These are phyloP conservation scores for Pseudogymnoascus sp. DNA, from an alignment of 2,329 filamentous ascomycete species.

Conservation along the genomic window DNA sequence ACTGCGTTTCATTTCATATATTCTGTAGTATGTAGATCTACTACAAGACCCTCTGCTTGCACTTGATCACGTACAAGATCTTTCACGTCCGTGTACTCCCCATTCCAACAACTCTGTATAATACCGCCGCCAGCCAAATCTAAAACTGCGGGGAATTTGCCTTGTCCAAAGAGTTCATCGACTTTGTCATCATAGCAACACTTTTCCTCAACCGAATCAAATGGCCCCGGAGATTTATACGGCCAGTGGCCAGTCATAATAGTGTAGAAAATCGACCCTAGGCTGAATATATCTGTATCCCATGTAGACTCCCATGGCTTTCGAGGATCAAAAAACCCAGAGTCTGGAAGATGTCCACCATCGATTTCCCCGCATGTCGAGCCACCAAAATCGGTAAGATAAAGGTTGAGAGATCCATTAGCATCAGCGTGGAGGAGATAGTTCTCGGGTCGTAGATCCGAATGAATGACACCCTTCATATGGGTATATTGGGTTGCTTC, in stretches of 20 bases:
- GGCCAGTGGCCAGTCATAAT: slow-evolving; percentile 20
- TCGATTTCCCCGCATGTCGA: slow-evolving; percentile 26
- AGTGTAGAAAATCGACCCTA: slow-evolving; percentile 20
- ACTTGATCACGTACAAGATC: background rate
- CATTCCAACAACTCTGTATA: slow-evolving; percentile 12
- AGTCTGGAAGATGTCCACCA: slow-evolving; percentile 23
- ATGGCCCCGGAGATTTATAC: slow-evolving; percentile 11
- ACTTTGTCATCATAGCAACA: slow-evolving; percentile 11
- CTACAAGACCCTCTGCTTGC: too few relatives aligned
- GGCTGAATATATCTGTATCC: slow-evolving; percentile 19
- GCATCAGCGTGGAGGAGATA: slow-evolving; percentile 25
- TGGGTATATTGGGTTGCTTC: slow-evolving; percentile 27
- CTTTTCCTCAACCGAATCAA: slow-evolving; percentile 11
- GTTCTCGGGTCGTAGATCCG: slow-evolving; percentile 27
- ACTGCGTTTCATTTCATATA: too few relatives aligned
- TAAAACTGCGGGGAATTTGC: slow-evolving; percentile 11
- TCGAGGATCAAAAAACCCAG: slow-evolving; percentile 21
- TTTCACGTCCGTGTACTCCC: slow-evolving; percentile 2
- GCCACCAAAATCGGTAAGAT: slow-evolving; percentile 29
- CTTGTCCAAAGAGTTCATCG: slow-evolving; percentile 5
- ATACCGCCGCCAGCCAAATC: slow-evolving; percentile 10
- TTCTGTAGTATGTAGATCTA: too few relatives aligned
- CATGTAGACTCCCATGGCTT: slow-evolving; percentile 13
- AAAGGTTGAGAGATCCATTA: slow-evolving; percentile 21
- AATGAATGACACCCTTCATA: slow-evolving; percentile 27